phyloP scores from a whole-genome alignment of 2,329 filamentous ascomycete species.

The Neopestalotiopsis rosae region DNA sequence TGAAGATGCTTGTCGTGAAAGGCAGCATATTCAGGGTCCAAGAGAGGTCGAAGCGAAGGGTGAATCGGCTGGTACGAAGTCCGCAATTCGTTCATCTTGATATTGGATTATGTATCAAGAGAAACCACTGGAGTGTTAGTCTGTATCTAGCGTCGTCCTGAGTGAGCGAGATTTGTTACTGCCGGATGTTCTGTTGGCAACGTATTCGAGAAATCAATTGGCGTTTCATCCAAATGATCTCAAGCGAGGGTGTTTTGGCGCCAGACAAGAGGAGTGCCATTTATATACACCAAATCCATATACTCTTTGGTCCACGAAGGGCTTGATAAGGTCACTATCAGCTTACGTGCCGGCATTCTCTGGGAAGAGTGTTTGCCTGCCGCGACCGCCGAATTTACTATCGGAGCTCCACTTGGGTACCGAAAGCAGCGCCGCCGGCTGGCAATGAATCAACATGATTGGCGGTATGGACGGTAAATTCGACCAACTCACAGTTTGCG shows the following conservation, averaged over 20 bases:
- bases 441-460: neutral
- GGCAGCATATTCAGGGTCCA: constrained; percentile 44
- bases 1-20: constrained; percentile 44
- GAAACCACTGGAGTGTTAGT: neutral
- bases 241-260: no score
- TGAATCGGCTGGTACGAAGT: constrained; percentile 14
- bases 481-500: no score
- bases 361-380: neutral
- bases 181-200: no score
- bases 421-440: neutral
- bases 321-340: no score
- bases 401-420: constrained; percentile 2
- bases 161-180: neutral
- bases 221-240: no score
- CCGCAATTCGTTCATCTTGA: neutral
- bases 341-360: neutral
- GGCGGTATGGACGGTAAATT: no score
- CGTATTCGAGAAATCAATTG: no score
- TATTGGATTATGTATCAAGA: neutral
- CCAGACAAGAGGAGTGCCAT: no score
- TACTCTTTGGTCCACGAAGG: no score
- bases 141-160: neutral
- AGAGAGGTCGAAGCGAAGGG: constrained; percentile 11
- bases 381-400: neutral
- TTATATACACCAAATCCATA: no score